These are phyloP conservation scores for Rhizopogon sp. DNA, from an alignment of 768 basidiomycete species.

Conservation along the genomic window DNA sequence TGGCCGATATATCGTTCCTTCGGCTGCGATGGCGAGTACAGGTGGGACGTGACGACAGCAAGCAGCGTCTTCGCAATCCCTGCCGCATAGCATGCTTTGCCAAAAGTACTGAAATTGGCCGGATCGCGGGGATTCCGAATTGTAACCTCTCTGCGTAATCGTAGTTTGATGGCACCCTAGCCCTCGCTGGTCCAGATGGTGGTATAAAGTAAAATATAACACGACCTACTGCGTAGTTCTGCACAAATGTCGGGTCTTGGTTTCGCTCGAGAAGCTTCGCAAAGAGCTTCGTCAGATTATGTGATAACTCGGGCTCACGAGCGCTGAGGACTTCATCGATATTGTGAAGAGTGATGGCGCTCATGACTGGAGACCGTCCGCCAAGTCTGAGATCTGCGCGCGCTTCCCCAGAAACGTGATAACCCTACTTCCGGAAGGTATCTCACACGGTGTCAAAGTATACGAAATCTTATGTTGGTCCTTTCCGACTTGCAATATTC, in stretches of 20 bases:
- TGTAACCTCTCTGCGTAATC: background rate
- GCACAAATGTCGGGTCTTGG: slow-evolving; percentile 16
- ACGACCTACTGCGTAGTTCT: slow-evolving; percentile 12
- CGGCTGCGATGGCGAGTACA: slow-evolving; percentile 5
- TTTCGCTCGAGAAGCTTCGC: slow-evolving; percentile 16
- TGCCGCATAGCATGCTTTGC: slow-evolving; percentile 15
- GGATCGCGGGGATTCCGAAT: background rate
- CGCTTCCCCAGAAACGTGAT: no score
- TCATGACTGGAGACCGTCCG: background rate
- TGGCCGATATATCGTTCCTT: slow-evolving; percentile 13
- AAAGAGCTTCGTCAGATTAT: slow-evolving; percentile 17
- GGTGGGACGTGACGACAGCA: slow-evolving; percentile 12
- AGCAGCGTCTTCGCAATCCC: slow-evolving; percentile 26
- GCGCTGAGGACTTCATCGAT: slow-evolving; percentile 12
- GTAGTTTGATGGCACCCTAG: slow-evolving; percentile 12
- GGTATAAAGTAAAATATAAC: background rate
- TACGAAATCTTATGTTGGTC: no score
- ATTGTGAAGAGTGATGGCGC: slow-evolving; percentile 14
- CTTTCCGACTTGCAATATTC: no score
- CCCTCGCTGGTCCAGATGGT: background rate
- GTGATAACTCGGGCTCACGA: slow-evolving; percentile 6
- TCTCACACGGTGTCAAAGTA: no score
- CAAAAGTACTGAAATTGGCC: slow-evolving; percentile 11
- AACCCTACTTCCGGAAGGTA: no score
- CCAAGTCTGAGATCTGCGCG: no score